A percentile compares a stretch with the other conserved stretches of the same genome.
These are phyloP conservation scores for Cladobotryum protrusum DNA, from an alignment of 2,329 filamentous ascomycete genomes.

Conservation along the genomic window DNA sequence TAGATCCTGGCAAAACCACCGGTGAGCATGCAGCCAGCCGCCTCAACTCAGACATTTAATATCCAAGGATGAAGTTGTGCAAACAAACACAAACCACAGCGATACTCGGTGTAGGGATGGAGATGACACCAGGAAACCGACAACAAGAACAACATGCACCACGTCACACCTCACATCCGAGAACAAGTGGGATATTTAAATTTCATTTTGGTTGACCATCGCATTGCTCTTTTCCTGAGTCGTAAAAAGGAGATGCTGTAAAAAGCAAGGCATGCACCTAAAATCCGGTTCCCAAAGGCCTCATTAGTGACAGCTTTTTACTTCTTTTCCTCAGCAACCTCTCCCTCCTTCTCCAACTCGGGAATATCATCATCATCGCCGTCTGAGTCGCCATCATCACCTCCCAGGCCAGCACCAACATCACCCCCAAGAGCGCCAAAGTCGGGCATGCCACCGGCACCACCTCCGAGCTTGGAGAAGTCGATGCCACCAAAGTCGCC, in stretches of 20 bases:
- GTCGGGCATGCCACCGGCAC: conserved; percentile 31
- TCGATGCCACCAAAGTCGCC: conserved; percentile 85
- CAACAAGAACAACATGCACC: too few species aligned
- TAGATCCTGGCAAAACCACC: too few species aligned
- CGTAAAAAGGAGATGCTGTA: conserved; percentile 1
- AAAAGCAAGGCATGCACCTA: conserved; percentile 6
- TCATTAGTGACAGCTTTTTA: conserved; percentile 16
- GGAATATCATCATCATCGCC: conserved; percentile 80
- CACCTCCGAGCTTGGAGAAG: conserved; percentile 82
- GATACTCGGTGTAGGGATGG: too few species aligned
- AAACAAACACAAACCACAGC: too few species aligned
- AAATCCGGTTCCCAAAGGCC: conserved; percentile 11
- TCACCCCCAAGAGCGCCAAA: conserved; percentile 38
- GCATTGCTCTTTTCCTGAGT: conserved; percentile 2
- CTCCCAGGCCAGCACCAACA: background rate
- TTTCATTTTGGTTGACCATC: conserved; percentile 3
- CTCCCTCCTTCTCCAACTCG: conserved; percentile 59
- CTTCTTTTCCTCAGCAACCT: conserved; percentile 31
- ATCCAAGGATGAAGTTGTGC: too few species aligned
- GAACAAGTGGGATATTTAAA: background rate
- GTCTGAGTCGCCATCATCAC: conserved; percentile 43
- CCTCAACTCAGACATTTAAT: too few species aligned
- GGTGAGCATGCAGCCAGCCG: too few species aligned
- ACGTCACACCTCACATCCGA: background rate
- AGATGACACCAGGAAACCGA: too few species aligned